Conservation (phyloP, 495 filamentous ascomycete species). For the Aspergillus funiculosus region DNA sequence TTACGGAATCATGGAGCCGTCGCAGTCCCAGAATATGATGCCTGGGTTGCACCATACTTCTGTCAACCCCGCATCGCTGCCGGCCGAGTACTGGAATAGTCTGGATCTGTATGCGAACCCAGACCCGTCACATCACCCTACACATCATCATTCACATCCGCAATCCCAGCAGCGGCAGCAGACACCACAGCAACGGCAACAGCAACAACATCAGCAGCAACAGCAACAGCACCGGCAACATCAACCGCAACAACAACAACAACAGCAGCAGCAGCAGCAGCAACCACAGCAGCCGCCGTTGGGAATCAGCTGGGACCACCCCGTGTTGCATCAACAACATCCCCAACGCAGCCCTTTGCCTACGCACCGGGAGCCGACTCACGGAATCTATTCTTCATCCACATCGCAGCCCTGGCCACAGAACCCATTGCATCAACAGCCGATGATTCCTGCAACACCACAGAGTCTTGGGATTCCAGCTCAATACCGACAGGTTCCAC, state of each 20-base stretch:
- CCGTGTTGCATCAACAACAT: constrained; percentile 28
- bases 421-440: constrained; percentile 28
- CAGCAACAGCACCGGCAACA: constrained; percentile 18
- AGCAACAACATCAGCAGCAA: constrained; percentile 15
- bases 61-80: constrained; percentile 23
- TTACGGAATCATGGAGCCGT: constrained; percentile 37
- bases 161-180: constrained; percentile 23
- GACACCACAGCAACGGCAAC: constrained; percentile 21
- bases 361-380: constrained; percentile 14
- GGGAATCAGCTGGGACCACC: constrained; percentile 36
- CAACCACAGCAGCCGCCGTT: constrained; percentile 21
- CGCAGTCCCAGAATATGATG: constrained; percentile 32
- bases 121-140: constrained; percentile 24
- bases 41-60: constrained; percentile 28
- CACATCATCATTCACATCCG: constrained; percentile 26
- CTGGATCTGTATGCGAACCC: constrained; percentile 33
- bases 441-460: constrained; percentile 16
- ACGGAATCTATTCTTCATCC: constrained; percentile 31
- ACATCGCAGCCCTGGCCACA: constrained; percentile 36
- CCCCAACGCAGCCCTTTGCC: constrained; percentile 28
- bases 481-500: constrained; percentile 34
- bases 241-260: constrained; percentile 25
- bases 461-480: constrained; percentile 24
- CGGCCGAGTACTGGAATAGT: constrained; percentile 36
- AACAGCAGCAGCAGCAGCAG: constrained; percentile 21